Base-by-base conservation (phyloP, 1,284 basidiomycete species). In the Rugosomyces carneus region DNA sequence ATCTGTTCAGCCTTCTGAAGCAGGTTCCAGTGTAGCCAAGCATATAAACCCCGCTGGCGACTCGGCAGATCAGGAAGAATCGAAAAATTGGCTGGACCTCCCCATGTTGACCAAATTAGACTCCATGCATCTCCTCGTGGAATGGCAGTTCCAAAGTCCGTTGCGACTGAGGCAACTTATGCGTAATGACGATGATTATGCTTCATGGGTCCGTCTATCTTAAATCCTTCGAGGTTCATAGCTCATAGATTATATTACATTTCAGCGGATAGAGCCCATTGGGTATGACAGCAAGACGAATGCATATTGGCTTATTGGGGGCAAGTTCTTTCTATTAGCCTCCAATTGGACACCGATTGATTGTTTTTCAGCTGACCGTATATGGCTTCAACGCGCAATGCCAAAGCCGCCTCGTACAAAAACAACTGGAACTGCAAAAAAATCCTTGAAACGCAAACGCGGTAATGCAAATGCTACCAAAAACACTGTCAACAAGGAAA, bases 241-340 rank as follows among this genome's bases (percentile, higher is more conserved):
- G 36, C 42, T 43, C 23, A 19, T 7, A 13, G 26, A 40, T 29
- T 5, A 8, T 41, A n/a, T n/a, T n/a, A n/a, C n/a, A 23, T 34
- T 34, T 35, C 57, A 92, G 89, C 81, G 90, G 23, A 81, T 89
- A 45, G 88, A 92, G 57, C 91, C 92, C 1, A 81, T 93, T 53
- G 92, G 93, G 6, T 89, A 86, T 59, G 92, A 95, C 59, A 72
- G 77, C 15, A 81, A 84, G 56, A 73, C 72, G 18, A 93, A 92
- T 62, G 83, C 86, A 0, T 95, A 93, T 62, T 93, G 89, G 90
- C 69, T 92, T 16, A 89, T 93, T 55, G 90, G 91, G 21, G 72
- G 84, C 85, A 63, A 36, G 47, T 6, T 20, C 13, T 42, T 31
- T 29, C 44, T 18, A 18, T 27, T 40, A 20, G n/a, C 35, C 7